Conservation (phyloP, 176 grass and related monocot species). For the Rhipidocladum racemiflorum region DNA sequence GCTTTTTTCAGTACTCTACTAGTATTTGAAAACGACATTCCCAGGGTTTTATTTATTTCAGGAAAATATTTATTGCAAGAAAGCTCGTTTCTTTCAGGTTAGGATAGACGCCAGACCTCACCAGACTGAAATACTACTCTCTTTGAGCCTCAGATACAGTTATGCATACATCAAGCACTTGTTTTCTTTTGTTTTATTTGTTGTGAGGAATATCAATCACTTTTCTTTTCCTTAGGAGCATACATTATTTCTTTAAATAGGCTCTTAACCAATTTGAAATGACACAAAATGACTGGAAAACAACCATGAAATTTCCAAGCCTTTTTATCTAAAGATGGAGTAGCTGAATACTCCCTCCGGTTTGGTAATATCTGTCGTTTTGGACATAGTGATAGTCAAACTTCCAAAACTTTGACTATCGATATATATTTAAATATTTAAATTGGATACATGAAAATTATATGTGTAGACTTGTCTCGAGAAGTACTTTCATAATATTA, state of each 20-base stretch:
- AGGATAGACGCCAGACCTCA: background rate
- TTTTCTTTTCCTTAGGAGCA: background rate
- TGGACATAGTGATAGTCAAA: too few species aligned
- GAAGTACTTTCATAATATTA: too few species aligned
- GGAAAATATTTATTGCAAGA: background rate
- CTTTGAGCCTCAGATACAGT: background rate
- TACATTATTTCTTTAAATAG: background rate
- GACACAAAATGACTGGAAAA: background rate
- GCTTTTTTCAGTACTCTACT: background rate
- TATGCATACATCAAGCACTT: background rate
- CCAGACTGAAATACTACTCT: background rate
- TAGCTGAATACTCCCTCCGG: too few species aligned
- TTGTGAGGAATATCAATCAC: background rate
- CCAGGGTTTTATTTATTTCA: background rate
- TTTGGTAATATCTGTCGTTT: too few species aligned
- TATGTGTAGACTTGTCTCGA: too few species aligned
- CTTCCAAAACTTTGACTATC: too few species aligned
- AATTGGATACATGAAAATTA: too few species aligned
- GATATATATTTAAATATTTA: too few species aligned
- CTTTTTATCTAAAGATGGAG: background rate
- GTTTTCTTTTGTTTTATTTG: background rate
- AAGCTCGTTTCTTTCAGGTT: background rate
- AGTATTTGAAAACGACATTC: background rate
- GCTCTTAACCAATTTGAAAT: background rate
- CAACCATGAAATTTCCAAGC: background rate